These are phyloP conservation scores for Pestalotiopsis sp. DNA, from an alignment of 2,329 filamentous ascomycete species.

Conservation along the genomic window DNA sequence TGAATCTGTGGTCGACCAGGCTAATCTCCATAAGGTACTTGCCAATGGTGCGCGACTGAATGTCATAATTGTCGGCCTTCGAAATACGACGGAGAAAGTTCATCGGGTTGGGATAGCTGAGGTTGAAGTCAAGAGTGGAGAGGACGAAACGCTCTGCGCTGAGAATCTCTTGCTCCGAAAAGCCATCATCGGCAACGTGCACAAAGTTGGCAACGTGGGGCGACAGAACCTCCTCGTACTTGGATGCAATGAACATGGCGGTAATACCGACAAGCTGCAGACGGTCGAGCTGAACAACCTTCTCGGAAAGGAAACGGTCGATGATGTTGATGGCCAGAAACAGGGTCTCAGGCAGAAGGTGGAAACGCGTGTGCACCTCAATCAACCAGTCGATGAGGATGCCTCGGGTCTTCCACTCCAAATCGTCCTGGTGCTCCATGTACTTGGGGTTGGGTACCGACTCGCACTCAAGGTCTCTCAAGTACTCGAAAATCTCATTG, in stretches of 20 bases:
- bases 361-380: slow-evolving; percentile 96
- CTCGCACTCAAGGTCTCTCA: slow-evolving; percentile 81
- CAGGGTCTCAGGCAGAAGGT: slow-evolving; percentile 91
- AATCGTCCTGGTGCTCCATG: slow-evolving; percentile 90
- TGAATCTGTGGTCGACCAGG: slow-evolving; percentile 91
- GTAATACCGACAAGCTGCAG: slow-evolving; percentile 96
- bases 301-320: slow-evolving; percentile 93
- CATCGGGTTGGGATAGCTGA: slow-evolving; percentile 99
- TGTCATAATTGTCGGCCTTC: slow-evolving; percentile 99
- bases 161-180: slow-evolving; percentile 91
- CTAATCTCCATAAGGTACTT: slow-evolving; percentile 99
- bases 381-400: slow-evolving; percentile 98
- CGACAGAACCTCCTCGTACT: slow-evolving; percentile 97
- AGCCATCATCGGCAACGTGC: slow-evolving; percentile 95
- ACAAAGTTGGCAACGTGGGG: slow-evolving; percentile 97
- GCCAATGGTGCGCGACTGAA: slow-evolving; percentile 93
- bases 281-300: slow-evolving; percentile 94
- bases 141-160: slow-evolving; percentile 97
- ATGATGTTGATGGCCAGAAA: slow-evolving; percentile 98
- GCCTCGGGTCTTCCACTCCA: slow-evolving; percentile 98
- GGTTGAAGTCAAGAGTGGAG: slow-evolving; percentile 88
- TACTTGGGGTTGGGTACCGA: slow-evolving; percentile 86
- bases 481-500: slow-evolving; percentile 95
- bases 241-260: slow-evolving; percentile 99
- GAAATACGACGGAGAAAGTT: slow-evolving; percentile 99